Percentiles rank a stretch among this genome's conserved stretches.
phyloP scores from a whole-genome alignment of 768 basidiomycete species.

The Mycena pura region DNA sequence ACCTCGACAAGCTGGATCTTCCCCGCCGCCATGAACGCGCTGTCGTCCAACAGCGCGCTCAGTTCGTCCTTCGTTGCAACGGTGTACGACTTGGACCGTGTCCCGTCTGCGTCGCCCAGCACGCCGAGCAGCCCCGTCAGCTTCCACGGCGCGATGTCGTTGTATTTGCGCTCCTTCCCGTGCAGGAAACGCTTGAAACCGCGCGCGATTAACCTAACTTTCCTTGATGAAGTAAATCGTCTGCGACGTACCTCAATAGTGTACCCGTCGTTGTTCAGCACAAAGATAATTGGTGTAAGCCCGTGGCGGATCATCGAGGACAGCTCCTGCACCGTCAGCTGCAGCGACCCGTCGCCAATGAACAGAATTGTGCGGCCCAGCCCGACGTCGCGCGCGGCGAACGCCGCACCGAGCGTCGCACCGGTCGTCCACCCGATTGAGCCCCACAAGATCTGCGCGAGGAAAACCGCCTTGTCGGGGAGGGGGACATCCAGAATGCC shows the following conservation, averaged over 20 bases:
- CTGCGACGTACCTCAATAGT: constrained; percentile 89
- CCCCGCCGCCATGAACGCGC: constrained; percentile 64
- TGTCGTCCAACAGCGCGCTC: constrained; percentile 66
- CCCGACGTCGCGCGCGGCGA: constrained; percentile 73
- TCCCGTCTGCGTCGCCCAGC: constrained; percentile 60
- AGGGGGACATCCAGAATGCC: constrained; percentile 84
- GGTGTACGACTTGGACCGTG: constrained; percentile 64
- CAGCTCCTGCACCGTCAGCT: constrained; percentile 82
- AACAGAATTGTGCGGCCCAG: constrained; percentile 80
- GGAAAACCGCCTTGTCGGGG: constrained; percentile 68
- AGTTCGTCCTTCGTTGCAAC: constrained; percentile 74
- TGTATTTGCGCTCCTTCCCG: constrained; percentile 67
- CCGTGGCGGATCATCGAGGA: constrained; percentile 81
- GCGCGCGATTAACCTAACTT: not conserved
- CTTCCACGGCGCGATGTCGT: constrained; percentile 85
- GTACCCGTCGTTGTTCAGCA: constrained; percentile 84
- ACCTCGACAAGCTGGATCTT: constrained; percentile 85
- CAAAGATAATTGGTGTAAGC: constrained; percentile 83
- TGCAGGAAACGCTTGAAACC: not conserved
- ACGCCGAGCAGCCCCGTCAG: constrained; percentile 70
- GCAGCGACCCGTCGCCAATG: constrained; percentile 85
- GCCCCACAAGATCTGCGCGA: constrained; percentile 89
- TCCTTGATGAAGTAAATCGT: constrained; percentile 17
- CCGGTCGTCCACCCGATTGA: constrained; percentile 92
- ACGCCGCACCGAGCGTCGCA: constrained; percentile 77